These are phyloP conservation scores for Leptographium procerum DNA, from an alignment of 2,329 filamentous ascomycete species.

Conservation along the genomic window DNA sequence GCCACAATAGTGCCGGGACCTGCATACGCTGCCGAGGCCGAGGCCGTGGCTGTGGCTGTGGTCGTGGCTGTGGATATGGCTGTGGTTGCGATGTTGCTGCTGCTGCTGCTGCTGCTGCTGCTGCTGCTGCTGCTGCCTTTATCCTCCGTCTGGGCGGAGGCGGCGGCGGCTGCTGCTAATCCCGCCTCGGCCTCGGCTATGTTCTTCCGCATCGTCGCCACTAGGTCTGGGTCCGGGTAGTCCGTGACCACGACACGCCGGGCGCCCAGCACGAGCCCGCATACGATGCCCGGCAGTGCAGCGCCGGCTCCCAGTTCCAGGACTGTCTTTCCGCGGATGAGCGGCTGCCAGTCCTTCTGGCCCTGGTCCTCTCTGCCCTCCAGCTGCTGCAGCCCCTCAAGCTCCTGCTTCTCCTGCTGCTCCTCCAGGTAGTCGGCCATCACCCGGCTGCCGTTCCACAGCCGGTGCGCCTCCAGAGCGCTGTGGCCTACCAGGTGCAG, in stretches of 20 bases:
- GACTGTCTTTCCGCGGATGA: conserved; percentile 58
- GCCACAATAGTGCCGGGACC: conserved; percentile 27
- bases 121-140: background rate
- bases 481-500: conserved; percentile 62
- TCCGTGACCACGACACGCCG: conserved; percentile 68
- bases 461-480: conserved; percentile 76
- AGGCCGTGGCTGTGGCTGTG: conserved; percentile 17
- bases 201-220: conserved; percentile 69
- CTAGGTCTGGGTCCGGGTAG: conserved; percentile 75
- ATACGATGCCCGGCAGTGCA: conserved; percentile 71
- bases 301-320: conserved; percentile 85
- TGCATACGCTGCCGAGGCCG: background rate
- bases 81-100: too few relatives aligned
- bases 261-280: conserved; percentile 59
- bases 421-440: conserved; percentile 69
- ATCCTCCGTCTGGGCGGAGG: background rate
- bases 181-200: conserved; percentile 40
- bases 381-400: conserved; percentile 18
- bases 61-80: conserved; percentile 16
- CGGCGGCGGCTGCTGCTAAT: background rate
- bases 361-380: background rate
- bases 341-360: background rate
- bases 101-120: too few relatives aligned
- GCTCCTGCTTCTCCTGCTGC: background rate
- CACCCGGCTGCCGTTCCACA: conserved; percentile 83